Percentiles rank a stretch among this genome's conserved stretches.
phyloP scores from a whole-genome alignment of 257 asterid species.

The Solanum chmielewskii region DNA sequence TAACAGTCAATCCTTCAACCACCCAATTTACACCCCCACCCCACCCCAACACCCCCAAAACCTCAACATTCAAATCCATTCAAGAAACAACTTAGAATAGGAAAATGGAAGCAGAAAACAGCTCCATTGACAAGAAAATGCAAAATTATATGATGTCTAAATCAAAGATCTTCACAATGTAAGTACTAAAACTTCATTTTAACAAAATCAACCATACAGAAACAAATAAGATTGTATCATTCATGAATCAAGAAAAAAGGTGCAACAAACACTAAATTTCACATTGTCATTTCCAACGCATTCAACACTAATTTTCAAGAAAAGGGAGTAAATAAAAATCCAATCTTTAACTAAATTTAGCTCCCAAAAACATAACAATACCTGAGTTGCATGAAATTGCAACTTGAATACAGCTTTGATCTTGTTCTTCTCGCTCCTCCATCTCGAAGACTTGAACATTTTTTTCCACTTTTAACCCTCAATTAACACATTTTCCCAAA shows the following conservation, averaged over 20 bases:
- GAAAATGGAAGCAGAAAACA: neutral
- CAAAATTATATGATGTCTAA: neutral
- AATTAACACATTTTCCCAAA: slow-evolving; percentile 16
- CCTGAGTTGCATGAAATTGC: slow-evolving; percentile 98
- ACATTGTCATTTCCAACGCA: neutral
- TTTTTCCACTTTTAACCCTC: slow-evolving; percentile 23
- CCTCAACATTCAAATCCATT: neutral
- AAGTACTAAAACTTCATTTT: neutral
- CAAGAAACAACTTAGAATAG: neutral
- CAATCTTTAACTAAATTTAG: neutral
- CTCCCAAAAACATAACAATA: slow-evolving; percentile 14
- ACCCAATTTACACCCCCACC: neutral
- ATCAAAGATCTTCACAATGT: neutral
- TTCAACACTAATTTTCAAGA: neutral
- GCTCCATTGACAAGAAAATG: neutral
- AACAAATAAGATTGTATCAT: neutral
- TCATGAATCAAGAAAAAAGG: neutral
- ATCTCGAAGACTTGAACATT: slow-evolving; percentile 83
- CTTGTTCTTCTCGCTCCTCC: slow-evolving; percentile 94
- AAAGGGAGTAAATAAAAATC: neutral
- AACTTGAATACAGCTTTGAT: slow-evolving; percentile 79
- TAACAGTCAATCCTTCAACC: neutral
- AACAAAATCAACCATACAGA: neutral
- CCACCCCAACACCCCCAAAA: neutral
- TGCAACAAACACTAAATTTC: neutral